These are phyloP conservation scores for Penicillium sclerotigenum DNA, from an alignment of 2,329 filamentous ascomycete genomes.

Conservation along the genomic window DNA sequence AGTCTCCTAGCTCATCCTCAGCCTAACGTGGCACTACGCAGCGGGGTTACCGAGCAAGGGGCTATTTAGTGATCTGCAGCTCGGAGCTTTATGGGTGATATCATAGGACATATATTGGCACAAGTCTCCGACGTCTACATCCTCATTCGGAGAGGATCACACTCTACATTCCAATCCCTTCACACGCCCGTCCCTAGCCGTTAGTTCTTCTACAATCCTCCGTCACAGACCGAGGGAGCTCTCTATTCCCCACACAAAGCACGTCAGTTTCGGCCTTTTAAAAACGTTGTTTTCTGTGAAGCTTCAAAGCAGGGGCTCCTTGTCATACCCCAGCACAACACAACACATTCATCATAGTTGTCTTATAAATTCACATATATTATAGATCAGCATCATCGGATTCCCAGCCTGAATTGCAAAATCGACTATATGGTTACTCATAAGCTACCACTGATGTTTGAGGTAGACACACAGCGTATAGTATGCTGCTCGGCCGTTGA, in stretches of 20 bases:
- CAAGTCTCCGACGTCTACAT: conserved; percentile 1
- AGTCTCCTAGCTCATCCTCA: not conserved
- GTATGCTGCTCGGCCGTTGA: conserved; percentile 1
- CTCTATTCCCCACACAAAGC: conserved; percentile 18
- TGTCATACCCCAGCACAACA: not conserved
- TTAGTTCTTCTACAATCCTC: conserved; percentile 4
- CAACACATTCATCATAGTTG: not conserved
- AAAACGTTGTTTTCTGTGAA: not conserved
- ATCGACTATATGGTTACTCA: not conserved
- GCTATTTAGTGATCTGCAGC: not conserved
- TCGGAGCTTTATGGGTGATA: conserved; percentile 5
- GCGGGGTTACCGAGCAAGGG: conserved; percentile 1
- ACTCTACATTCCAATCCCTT: conserved; percentile 22
- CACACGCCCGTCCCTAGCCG: conserved; percentile 17
- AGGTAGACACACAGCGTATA: not conserved
- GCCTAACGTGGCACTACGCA: conserved; percentile 3
- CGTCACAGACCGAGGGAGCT: conserved; percentile 7
- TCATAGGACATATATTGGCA: conserved; percentile 2
- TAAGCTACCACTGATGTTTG: not conserved
- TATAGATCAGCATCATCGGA: not conserved
- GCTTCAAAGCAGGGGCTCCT: not conserved
- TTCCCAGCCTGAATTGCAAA: conserved; percentile 3
- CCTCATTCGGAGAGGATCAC: not conserved
- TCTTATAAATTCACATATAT: not conserved
- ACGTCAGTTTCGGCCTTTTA: conserved; percentile 15